phyloP scores from a whole-genome alignment of 352 stramenopile species.

The Pythium rishiriense region DNA sequence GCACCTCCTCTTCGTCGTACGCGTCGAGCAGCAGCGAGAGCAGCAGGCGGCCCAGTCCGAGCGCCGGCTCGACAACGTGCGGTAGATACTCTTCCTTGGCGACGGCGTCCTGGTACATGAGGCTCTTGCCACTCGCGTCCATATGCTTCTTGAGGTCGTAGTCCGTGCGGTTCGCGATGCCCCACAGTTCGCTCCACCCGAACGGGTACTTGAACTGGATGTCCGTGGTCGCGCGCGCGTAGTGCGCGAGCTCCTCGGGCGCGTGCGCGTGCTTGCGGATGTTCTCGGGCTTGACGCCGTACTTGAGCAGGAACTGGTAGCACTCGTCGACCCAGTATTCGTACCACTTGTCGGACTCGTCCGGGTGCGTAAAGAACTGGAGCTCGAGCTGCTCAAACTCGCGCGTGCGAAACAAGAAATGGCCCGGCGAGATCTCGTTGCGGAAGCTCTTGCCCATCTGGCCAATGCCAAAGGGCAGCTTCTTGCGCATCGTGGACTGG shows the following conservation, averaged over 20 bases:
- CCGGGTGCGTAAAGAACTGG: slow-evolving; percentile 78
- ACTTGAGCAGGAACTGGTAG: slow-evolving; percentile 89
- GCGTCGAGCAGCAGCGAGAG: slow-evolving; percentile 94
- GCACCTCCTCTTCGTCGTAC: slow-evolving; percentile 95
- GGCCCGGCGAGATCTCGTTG: slow-evolving; percentile 97
- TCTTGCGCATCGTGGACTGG: slow-evolving; percentile 88
- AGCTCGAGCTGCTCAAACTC: slow-evolving; percentile 99
- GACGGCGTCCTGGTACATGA: slow-evolving; percentile 62
- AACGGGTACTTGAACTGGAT: slow-evolving; percentile 98
- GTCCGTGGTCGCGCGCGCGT: slow-evolving; percentile 95
- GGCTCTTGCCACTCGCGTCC: slow-evolving; percentile 91
- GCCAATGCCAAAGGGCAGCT: slow-evolving; percentile 95
- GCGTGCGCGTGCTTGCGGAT: slow-evolving; percentile 93
- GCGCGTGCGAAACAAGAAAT: slow-evolving; percentile 97
- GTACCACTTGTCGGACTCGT: slow-evolving; percentile 77
- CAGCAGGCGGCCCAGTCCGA: slow-evolving; percentile 92
- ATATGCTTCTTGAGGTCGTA: slow-evolving; percentile 97
- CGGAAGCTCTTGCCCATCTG: slow-evolving; percentile 98
- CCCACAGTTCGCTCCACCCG: slow-evolving; percentile 96
- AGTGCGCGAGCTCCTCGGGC: slow-evolving; percentile 94
- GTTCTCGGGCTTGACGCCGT: slow-evolving; percentile 87
- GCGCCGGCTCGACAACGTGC: slow-evolving; percentile 93
- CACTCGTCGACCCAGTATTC: slow-evolving; percentile 93
- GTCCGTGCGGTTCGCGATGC: slow-evolving; percentile 94
- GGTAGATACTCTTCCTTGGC: slow-evolving; percentile 91